Evolutionary conservation across 306 rosid species (phyloP), one percentile per base, ranked within the genome.

Genomic region (Glycine soja): DNA sequence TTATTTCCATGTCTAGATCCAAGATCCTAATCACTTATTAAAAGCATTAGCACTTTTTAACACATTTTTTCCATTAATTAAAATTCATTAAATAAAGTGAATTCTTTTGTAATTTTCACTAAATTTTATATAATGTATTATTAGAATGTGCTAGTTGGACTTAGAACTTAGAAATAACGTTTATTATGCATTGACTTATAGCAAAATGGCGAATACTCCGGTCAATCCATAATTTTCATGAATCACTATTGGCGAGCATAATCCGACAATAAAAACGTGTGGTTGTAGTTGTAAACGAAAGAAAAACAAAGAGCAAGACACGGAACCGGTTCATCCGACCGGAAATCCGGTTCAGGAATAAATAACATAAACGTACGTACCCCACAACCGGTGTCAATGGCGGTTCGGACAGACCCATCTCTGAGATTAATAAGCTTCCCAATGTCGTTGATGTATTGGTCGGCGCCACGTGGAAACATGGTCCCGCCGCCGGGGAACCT

Each of bases 321-420:
- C 30, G 2, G 30, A 24, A 24, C 30, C 30, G 62, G 64, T 7
- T 64, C 43, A 69, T 10, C 30, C 30, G 11, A 50, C 30, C 30
- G 30, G 30, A 24, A 24, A 24, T 24, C 30, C 30, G 30, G 30
- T 24, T 24, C 2, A 0, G 2, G 30, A 6, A 11, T 42, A 2
- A 24, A 24, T 24, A 24, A 50, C 14, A 7, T 16, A 3, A 7
- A 85, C 43, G 30, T 38, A 38, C 97, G 42, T 90, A 96, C 99
- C 92, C 99, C 99, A 50, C 99, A 96, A 40, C 99, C 99, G 67
- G 98, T 96, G 51, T 96, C 99, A 18, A 96, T 85, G 89, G 99
- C 98, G 79, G 99, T 96, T 76, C 99, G 79, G 63, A 96, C 75
- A 3, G 93, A 88, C 8, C 99, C 98, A 13, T 90, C 97, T 10